phyloP scores from a whole-genome alignment of 106 monocot species.

The Dendrobium catenatum region DNA sequence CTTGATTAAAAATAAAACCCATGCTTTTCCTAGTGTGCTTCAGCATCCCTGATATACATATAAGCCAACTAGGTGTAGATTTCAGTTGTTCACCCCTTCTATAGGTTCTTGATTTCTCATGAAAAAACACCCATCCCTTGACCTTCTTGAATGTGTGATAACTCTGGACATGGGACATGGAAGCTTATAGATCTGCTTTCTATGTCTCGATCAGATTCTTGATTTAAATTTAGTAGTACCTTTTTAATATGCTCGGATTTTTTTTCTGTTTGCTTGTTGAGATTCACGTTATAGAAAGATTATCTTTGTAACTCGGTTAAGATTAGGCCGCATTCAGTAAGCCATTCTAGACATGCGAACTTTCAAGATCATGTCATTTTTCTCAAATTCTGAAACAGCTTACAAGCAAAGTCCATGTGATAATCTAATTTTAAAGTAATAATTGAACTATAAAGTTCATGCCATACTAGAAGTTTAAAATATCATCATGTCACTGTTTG shows the following conservation, averaged over 20 bases:
- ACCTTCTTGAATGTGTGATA: too few species aligned
- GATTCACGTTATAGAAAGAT: too few species aligned
- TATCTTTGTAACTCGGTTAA: too few species aligned
- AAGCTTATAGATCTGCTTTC: not conserved
- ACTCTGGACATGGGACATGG: not conserved
- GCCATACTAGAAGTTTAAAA: not conserved
- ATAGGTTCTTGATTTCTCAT: too few species aligned
- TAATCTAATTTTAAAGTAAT: constrained; percentile 6
- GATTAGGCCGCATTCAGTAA: too few species aligned
- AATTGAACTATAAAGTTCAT: not conserved
- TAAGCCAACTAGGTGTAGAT: too few species aligned
- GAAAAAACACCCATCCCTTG: too few species aligned
- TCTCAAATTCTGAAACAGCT: not conserved
- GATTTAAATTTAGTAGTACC: not conserved
- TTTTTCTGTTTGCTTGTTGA: not conserved
- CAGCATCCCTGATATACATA: too few species aligned
- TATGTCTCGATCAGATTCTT: not conserved
- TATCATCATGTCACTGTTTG: not conserved
- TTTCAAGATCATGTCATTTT: not conserved
- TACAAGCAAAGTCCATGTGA: not conserved
- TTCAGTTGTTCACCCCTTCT: too few species aligned
- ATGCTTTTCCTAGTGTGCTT: too few species aligned
- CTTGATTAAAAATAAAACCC: not conserved
- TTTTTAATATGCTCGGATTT: not conserved
- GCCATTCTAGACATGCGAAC: too few species aligned